Conservation (phyloP, 257 asterid species). For the Plantago major region DNA sequence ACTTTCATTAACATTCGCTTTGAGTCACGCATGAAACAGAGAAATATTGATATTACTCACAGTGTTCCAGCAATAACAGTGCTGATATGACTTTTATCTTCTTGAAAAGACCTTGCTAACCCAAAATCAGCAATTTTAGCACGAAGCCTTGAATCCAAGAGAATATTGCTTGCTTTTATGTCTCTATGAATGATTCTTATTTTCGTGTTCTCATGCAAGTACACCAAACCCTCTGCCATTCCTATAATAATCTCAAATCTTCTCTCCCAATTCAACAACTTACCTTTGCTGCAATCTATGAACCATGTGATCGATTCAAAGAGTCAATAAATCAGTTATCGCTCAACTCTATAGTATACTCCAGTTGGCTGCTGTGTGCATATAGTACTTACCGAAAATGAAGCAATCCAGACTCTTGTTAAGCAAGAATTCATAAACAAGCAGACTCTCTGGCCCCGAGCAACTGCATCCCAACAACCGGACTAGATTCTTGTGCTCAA, state of each 20-base stretch:
- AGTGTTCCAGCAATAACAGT: conserved; percentile 78
- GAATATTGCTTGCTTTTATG: conserved; percentile 71
- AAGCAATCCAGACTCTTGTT: conserved; percentile 79
- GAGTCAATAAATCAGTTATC: neutral
- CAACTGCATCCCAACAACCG: conserved; percentile 86
- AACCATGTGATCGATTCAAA: neutral
- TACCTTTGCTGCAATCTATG: conserved; percentile 57
- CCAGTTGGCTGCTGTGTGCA: neutral
- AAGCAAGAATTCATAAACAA: conserved; percentile 65
- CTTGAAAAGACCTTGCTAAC: conserved; percentile 70
- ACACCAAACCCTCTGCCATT: conserved; percentile 68
- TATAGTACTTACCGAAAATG: conserved; percentile 50
- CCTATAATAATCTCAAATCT: conserved; percentile 64
- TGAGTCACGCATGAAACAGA: neutral
- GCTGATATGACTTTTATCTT: conserved; percentile 68
- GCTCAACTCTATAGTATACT: neutral
- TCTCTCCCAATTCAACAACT: conserved; percentile 61
- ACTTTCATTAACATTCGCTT: too few relatives aligned
- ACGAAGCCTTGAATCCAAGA: conserved; percentile 55
- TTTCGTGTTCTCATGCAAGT: conserved; percentile 68
- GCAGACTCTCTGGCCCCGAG: conserved; percentile 87
- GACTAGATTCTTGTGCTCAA: conserved; percentile 85
- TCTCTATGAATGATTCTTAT: conserved; percentile 69
- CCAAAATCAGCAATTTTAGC: conserved; percentile 84
- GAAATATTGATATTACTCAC: conserved; percentile 34